Evolutionary conservation across 225 moss, liverwort and hornwort genomes (phyloP), one percentile per base, ranked within the genome.

Genomic region (Polytrichum commune): DNA sequence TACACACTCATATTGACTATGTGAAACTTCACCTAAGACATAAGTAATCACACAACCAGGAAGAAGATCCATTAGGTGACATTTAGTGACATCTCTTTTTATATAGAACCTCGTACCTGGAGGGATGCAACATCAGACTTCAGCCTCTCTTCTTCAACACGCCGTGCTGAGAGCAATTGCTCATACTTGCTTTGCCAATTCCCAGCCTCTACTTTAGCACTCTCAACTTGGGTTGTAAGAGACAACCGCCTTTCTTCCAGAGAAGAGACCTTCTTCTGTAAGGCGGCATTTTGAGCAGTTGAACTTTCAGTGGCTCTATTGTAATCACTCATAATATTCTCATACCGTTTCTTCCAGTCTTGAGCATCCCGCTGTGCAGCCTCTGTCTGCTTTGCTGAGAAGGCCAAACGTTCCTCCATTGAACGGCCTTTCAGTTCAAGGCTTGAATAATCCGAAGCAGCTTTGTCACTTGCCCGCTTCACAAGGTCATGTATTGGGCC

Each of bases 311-410:
- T 70, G 1, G 89, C 80, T 69, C 75, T 66, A 60, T 80, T 95
- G 71, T 89, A 86, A 20, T 85, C 90, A 28, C 84, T 90, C 80
- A 84, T 73, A 25, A 85, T 73, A 7, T 71, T 81, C 64, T 90
- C 90, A 58, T 91, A 92, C 61, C 95, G 90, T 64, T 88, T 89
- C 80, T 95, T 95, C 95, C 95, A 95, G 65, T 95, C 92, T 64
- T 92, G 92, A 2, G 92, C 79, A 77, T 95, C 95, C 5, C 86
- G 85, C 58, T 83, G 85, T 7, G 90, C 89, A 72, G 90, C 80
- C 73, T 95, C 95, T 28, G 90, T 79, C 72, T 95, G 92, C 78
- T 87, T 95, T 67, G 87, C 92, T 64, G 92, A 82, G 65, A 90
- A 95, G 8, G 87, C 69, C 62, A 95, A 79, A 56, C 90, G 80